Evolutionary conservation across 176 grass and related monocot species (phyloP), one percentile per base, ranked within the genome.

Genomic region (Avena eriantha): DNA sequence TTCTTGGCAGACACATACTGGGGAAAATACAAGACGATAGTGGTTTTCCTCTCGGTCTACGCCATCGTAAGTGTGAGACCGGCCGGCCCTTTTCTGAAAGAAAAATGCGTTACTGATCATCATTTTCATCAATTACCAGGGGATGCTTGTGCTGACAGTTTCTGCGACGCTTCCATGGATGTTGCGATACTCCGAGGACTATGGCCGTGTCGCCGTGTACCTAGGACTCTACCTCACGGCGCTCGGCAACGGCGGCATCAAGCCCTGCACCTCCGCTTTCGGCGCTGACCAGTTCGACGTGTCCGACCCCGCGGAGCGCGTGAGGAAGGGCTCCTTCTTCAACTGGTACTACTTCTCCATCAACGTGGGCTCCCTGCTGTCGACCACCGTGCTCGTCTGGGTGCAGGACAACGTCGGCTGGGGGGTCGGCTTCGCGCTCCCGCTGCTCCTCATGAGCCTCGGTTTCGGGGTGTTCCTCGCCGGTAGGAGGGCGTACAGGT

Each of bases 1-100:
- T 86, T 93, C 69, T 82, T 95, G 80, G 93, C 93, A 70, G 93
- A 95, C 84, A 82, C 93, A n/a, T 95, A 93, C 18, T 93, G 83
- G 88, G 93, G 93, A 29, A 84, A 82, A 17, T 88, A 93, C 54
- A 80, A 84, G 45, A 93, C 91, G 1, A 89, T 93, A 14, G 88
- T 92, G 0, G 18, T 86, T 45, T 91, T 86, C 8, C 67, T 92
- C 4, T 85, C 77, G 1, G n/a, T 91, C 8, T 93, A 90, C 76
- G 75, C 71, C 17, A 3, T 89, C 15, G 90, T 95, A 92, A 76
- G 29, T 29, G 29, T 29, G 29, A 29, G 29, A 29, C 29, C 29
- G 29, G 29, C 29, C 29, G 29, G 29, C 29, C 29, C 29, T 29
- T 29, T 29, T 29, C 29, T 29, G 29, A 29, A 29, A 64, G 23